These are phyloP conservation scores for Colletotrichum musicola DNA, from an alignment of 2,329 filamentous ascomycete genomes.

Conservation along the genomic window DNA sequence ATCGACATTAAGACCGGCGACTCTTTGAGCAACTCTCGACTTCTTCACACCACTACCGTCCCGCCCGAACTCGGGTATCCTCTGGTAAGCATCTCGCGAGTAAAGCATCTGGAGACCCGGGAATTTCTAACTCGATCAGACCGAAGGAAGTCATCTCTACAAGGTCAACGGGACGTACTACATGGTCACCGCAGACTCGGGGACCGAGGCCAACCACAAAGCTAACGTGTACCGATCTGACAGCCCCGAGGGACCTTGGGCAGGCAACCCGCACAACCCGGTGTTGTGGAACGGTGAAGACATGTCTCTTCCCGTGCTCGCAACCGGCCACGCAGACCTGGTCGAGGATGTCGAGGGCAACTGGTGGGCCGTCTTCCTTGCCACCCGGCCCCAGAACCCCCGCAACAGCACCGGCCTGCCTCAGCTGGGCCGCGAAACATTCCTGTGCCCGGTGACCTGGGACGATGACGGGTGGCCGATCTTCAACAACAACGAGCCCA, in stretches of 20 bases:
- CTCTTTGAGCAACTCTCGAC: conserved; percentile 33
- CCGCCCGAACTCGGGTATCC: conserved; percentile 43
- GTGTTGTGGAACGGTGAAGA: conserved; percentile 38
- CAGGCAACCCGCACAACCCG: conserved; percentile 36
- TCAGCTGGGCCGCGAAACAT: conserved; percentile 38
- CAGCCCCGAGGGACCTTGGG: conserved; percentile 34
- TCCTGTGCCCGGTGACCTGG: conserved; percentile 37
- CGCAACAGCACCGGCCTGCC: conserved; percentile 27
- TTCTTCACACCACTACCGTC: conserved; percentile 37
- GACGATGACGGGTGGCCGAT: conserved; percentile 37
- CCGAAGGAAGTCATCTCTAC: conserved; percentile 39
- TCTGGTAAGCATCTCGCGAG: conserved; percentile 51
- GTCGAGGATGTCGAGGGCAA: conserved; percentile 29
- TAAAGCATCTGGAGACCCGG: fast-evolving
- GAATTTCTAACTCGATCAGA: not conserved
- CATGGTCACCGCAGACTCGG: conserved; percentile 39
- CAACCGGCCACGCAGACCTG: conserved; percentile 39
- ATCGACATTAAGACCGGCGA: conserved; percentile 39
- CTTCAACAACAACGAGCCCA: conserved; percentile 34
- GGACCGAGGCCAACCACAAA: conserved; percentile 36
- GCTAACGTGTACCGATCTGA: conserved; percentile 35
- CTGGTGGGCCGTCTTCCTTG: conserved; percentile 40
- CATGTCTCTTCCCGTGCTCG: conserved; percentile 36
- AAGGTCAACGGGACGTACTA: conserved; percentile 38
- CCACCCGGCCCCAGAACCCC: conserved; percentile 35